Base-by-base conservation (phyloP, 2,329 filamentous ascomycete species). In the Xylaria digitata region DNA sequence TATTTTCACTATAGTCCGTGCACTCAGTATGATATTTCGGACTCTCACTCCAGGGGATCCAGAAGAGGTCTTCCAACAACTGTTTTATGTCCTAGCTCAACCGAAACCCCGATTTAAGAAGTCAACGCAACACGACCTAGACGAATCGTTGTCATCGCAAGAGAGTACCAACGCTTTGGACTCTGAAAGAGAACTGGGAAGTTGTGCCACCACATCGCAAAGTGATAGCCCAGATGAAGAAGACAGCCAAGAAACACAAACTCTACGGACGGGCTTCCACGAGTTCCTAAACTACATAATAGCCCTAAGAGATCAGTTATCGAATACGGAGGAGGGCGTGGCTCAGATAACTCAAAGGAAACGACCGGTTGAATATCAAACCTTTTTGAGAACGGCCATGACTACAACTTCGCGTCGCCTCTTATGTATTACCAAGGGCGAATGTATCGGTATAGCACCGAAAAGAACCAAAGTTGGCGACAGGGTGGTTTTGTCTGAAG, bases 61-160 rank as follows among this genome's bases (percentile, higher is more conserved):
- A 15, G 64, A 66, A 48, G 64, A 53, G 49, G 26, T 52, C 23
- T 21, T 66, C 9, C 45, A 66, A n/a, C 45, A 59, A 26, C 53
- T 66, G 13, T 66, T 66, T 21, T 2, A 49, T 19, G 59, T 66
- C 40, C 64, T 66, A 7, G 59, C 64, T 13, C 64, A 63, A 19
- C 58, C 63, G 2, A 30, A 45, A 40, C 13, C 6, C 6, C 26
- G 9, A 42, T n/a, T 1, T 2, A 23, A 37, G 50, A 30, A 17
- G 23, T 8, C 30, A 26, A 32, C 17, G 21, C 30, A 37, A 21
- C 30, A 43, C 30, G 56, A 49, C 1, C 46, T 15, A 26, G 21
- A 26, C 26, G 26, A 26, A 26, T 26, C 26, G 5, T 26, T 26
- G 26, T 5, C 26, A 26, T 26, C 26, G 26, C 26, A 26, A 5